Evolutionary conservation across 2,329 filamentous ascomycete species (phyloP), one percentile per base, ranked within the genome.

Genomic region (Ophiocordyceps unilateralis): DNA sequence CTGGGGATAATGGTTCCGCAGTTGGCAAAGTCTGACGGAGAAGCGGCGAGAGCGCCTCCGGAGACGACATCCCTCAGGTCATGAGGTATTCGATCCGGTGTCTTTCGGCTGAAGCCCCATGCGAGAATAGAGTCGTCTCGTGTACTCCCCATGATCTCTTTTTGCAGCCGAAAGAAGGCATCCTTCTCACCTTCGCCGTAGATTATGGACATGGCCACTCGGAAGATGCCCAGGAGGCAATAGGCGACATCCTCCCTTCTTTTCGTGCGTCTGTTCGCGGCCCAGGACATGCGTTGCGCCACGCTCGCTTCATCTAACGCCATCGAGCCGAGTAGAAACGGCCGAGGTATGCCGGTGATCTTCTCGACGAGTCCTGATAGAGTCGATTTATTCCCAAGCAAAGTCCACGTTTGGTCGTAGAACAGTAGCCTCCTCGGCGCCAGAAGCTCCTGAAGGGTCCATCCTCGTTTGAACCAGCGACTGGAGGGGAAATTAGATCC

Each of bases 391-490:
- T 22, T 40, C 15, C 38, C 38, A 2, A 40, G 14, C 9, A 26
- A 9, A 40, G 38, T 17, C 38, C 38, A 40, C 8, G 6, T 40
- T 17, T 40, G 15, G 22, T 40, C 38, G 22, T 17, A 26, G 15
- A 40, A 40, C 15, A 11, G 11, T 4, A 24, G 23, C 23, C 26
- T 26, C n/a, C 30, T 45, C 1, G 49, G 49, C 2, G 47, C 49
- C 10, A 49, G 43, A 22, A 50, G 46, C 42, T 50, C 49, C 28
- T 50, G 46, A 14, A 47, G 23, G n/a, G 47, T 48, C 45, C 45
- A 48, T 8, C 47, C 45, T 3, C 50, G 43, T 28, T 42, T 49
- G 24, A 54, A 55, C 51, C 54, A 57, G 46, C 47, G 37, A 41
- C 47, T 40, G 3, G n/a, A 14, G n/a, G n/a, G n/a, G n/a, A n/a